These are phyloP conservation scores for Ophiostoma quercus DNA, from an alignment of 2,329 filamentous ascomycete species.

Conservation along the genomic window DNA sequence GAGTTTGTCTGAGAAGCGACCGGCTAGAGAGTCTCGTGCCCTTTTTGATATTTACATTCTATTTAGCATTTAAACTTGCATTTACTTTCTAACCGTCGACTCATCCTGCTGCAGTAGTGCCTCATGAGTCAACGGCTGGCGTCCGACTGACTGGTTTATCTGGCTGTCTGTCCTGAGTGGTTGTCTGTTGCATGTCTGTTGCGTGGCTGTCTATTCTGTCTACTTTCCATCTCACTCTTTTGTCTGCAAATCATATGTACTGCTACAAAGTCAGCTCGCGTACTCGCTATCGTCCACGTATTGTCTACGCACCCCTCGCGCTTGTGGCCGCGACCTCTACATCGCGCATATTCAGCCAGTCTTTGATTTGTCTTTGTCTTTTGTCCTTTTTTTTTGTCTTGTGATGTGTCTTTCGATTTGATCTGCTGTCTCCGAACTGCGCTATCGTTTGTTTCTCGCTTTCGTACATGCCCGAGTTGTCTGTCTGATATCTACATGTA, in stretches of 20 bases:
- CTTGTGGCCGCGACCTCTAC: slow-evolving; percentile 9
- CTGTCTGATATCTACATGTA: no score
- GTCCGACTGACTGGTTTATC: background rate
- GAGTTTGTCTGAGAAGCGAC: background rate
- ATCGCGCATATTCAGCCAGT: slow-evolving; percentile 7
- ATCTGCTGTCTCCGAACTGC: background rate
- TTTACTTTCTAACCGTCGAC: background rate
- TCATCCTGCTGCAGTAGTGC: background rate
- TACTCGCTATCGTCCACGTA: background rate
- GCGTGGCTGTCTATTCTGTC: no score
- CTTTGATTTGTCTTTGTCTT: background rate
- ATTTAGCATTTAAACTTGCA: background rate
- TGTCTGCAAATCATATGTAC: background rate
- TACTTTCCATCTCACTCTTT: background rate
- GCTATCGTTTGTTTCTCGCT: background rate
- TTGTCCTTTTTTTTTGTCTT: background rate
- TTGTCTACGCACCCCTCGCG: background rate
- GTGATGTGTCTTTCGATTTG: background rate
- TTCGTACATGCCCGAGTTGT: background rate
- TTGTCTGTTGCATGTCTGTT: no score
- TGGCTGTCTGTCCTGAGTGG: no score
- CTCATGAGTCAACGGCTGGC: background rate
- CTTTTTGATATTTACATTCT: background rate
- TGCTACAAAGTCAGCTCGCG: background rate
- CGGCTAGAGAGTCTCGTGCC: background rate